A percentile compares a stretch with the other conserved stretches of the same genome.
Conservation (phyloP, 331 rosid species). For the Quercus phellos region DNA sequence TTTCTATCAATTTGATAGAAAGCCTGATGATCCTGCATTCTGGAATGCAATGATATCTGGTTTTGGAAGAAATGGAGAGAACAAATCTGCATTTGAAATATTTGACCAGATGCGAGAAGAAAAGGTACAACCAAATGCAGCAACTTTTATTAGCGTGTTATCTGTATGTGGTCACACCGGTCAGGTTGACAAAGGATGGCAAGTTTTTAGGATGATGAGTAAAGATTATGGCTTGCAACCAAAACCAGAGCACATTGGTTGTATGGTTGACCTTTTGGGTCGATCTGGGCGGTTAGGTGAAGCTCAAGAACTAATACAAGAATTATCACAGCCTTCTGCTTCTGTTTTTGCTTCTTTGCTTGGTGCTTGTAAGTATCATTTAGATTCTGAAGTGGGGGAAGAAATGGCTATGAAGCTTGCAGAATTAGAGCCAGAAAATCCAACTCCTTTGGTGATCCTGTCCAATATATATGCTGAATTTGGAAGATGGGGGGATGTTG, state of each 20-base stretch:
- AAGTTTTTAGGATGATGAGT: conserved; percentile 51
- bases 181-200: conserved; percentile 53
- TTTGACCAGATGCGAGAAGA: conserved; percentile 44
- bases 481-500: conserved; percentile 76
- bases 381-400: conserved; percentile 49
- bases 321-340: conserved; percentile 48
- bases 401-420: conserved; percentile 45
- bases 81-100: conserved; percentile 47
- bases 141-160: conserved; percentile 57
- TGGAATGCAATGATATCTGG: conserved; percentile 77
- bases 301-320: conserved; percentile 39
- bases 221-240: conserved; percentile 52
- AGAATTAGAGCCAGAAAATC: conserved; percentile 56
- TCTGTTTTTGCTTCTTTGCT: conserved; percentile 65
- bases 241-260: conserved; percentile 50
- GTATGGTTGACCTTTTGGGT: conserved; percentile 68
- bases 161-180: conserved; percentile 74
- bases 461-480: conserved; percentile 63
- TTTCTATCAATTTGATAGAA: conserved; percentile 45
- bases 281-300: conserved; percentile 54
- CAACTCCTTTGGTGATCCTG: conserved; percentile 51
- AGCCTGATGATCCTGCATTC: conserved; percentile 60
- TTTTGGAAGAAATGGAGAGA: conserved; percentile 65
- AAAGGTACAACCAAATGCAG: conserved; percentile 47
- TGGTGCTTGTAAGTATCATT: conserved; percentile 52